Evolutionary conservation across 495 filamentous ascomycete species (phyloP).

Genomic region (Tuber magnatum): DNA sequence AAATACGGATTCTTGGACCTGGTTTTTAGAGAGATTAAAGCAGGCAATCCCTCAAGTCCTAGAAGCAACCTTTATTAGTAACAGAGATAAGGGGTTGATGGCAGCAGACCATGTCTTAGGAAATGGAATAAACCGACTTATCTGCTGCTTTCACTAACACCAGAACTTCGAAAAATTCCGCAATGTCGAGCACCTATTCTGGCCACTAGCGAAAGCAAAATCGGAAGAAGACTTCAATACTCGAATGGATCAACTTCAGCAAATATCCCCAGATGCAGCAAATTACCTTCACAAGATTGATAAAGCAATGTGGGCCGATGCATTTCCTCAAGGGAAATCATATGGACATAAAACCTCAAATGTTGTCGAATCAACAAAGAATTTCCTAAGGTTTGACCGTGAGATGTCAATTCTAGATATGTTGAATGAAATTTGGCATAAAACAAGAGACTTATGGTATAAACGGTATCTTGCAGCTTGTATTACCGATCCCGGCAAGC

Average conservation of each 20-base stretch:
- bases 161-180: constrained; percentile 4
- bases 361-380: constrained; percentile 10
- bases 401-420: constrained; percentile 10
- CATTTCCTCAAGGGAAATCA: neutral
- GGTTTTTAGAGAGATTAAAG: constrained; percentile 9
- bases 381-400: neutral
- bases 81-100: constrained; percentile 6
- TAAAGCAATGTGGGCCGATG: constrained; percentile 1
- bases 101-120: constrained; percentile 6
- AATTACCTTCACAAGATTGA: constrained; percentile 8
- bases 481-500: neutral
- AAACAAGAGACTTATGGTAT: constrained; percentile 5
- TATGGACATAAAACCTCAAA: constrained; percentile 17
- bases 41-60: constrained; percentile 1
- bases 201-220: constrained; percentile 1
- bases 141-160: constrained; percentile 13
- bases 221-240: neutral
- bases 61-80: constrained; percentile 4
- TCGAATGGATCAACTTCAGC: too few species aligned
- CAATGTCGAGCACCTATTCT: constrained; percentile 6
- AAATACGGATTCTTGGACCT: constrained; percentile 18
- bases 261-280: neutral
- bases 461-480: neutral
- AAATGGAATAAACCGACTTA: neutral
- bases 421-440: constrained; percentile 10